Percentiles rank a stretch among this genome's conserved stretches.
These are phyloP conservation scores for Closterium sp. DNA, from an alignment of 139 green algal genomes.

Conservation along the genomic window DNA sequence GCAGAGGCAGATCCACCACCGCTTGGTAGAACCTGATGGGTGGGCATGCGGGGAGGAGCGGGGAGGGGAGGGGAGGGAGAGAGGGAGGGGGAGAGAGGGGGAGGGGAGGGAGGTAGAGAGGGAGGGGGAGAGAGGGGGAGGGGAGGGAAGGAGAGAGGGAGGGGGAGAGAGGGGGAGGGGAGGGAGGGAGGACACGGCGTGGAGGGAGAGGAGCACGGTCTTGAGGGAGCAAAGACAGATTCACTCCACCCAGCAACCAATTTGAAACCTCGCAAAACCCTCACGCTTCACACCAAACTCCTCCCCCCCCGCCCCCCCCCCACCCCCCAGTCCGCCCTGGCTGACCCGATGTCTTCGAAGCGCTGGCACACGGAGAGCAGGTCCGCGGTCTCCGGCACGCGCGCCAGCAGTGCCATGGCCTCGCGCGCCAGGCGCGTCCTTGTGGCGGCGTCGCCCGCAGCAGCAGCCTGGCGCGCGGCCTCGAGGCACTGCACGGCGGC, in stretches of 20 bases:
- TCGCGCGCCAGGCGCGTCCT: slow-evolving; percentile 6
- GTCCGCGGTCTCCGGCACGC: slow-evolving; percentile 23
- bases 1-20: slow-evolving; percentile 40
- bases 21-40: slow-evolving; percentile 38
- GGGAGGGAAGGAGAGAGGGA: background rate
- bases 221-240: background rate
- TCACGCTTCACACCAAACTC: background rate
- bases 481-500: slow-evolving; percentile 23
- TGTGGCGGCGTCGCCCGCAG: background rate
- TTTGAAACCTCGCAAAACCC: background rate
- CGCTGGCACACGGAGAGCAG: slow-evolving; percentile 34
- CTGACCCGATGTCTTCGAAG: slow-evolving; percentile 42
- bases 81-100: background rate
- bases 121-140: background rate
- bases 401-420: slow-evolving; percentile 20
- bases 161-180: background rate
- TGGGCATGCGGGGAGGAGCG: background rate
- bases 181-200: background rate
- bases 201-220: background rate
- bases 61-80: background rate
- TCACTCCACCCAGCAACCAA: too few species aligned
- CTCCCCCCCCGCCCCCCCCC: background rate
- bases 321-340: too few species aligned
- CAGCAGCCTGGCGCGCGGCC: background rate
- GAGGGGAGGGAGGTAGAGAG: background rate